Evolutionary conservation across 169 alveolate genomes (phyloP).

Genomic region (Plasmodium gallinaceum): DNA sequence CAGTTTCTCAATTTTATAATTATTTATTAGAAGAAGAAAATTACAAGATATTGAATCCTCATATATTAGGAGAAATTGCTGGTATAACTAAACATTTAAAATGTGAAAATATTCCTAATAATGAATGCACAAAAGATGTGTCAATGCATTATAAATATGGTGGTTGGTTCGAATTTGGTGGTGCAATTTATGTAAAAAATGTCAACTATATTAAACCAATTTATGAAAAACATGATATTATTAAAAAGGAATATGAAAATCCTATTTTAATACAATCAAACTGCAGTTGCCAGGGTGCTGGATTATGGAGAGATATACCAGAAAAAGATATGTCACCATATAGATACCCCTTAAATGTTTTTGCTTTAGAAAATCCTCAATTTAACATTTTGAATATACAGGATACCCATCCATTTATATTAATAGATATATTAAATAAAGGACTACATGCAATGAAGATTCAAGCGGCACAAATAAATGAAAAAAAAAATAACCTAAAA

Average conservation of each 20-base stretch:
- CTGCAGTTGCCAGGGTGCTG: slow-evolving; percentile 19
- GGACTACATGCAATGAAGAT: slow-evolving; percentile 27
- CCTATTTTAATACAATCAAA: slow-evolving; percentile 58
- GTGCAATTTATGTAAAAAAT: slow-evolving; percentile 36
- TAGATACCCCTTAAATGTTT: slow-evolving; percentile 42
- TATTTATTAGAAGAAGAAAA: slow-evolving; percentile 14
- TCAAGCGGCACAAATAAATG: not conserved
- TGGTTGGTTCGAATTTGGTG: slow-evolving; percentile 77
- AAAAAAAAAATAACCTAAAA: too few relatives aligned
- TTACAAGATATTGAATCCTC: slow-evolving; percentile 45
- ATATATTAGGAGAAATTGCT: slow-evolving; percentile 62
- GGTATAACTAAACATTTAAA: slow-evolving; percentile 61
- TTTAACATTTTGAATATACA: slow-evolving; percentile 28
- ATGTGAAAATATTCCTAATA: slow-evolving; percentile 6
- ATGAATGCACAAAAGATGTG: slow-evolving; percentile 25
- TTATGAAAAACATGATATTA: slow-evolving; percentile 42
- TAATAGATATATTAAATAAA: slow-evolving; percentile 33
- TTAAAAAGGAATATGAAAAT: slow-evolving; percentile 31
- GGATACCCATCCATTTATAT: slow-evolving; percentile 43
- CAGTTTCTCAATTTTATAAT: slow-evolving; percentile 33
- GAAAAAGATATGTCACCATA: slow-evolving; percentile 30
- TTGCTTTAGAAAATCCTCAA: slow-evolving; percentile 54
- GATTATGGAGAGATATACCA: slow-evolving; percentile 71
- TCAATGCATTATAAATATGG: slow-evolving; percentile 70
- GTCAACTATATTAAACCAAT: slow-evolving; percentile 2